Evolutionary conservation across 2,329 filamentous ascomycete species (phyloP).

Genomic region (Xylariaceae sp.): DNA sequence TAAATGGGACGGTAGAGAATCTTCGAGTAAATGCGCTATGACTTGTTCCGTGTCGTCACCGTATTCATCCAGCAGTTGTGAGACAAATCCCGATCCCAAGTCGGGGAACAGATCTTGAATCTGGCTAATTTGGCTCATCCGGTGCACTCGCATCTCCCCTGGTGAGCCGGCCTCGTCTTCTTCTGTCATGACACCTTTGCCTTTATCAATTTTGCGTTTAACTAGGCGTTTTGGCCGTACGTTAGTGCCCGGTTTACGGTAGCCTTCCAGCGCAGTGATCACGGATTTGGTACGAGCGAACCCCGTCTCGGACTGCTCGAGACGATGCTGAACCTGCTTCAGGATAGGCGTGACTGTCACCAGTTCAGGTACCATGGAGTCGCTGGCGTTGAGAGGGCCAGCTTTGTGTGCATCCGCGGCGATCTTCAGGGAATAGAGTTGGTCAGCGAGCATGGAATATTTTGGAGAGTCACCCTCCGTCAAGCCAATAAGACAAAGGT

Average conservation of each 20-base stretch:
- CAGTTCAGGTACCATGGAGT: conserved; percentile 75
- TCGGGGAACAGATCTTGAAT: conserved; percentile 93
- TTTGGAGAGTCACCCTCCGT: conserved; percentile 64
- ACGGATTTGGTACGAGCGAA: conserved; percentile 57
- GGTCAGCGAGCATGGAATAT: conserved; percentile 72
- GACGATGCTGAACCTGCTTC: conserved; percentile 53
- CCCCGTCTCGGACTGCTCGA: conserved; percentile 46
- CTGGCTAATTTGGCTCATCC: conserved; percentile 78
- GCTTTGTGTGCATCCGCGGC: conserved; percentile 61
- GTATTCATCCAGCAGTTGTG: conserved; percentile 76
- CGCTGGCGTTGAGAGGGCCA: conserved; percentile 53
- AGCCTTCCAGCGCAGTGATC: conserved; percentile 56
- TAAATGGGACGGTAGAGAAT: conserved; percentile 67
- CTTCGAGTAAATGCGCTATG: conserved; percentile 76
- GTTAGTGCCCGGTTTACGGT: conserved; percentile 53
- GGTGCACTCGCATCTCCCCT: conserved; percentile 66
- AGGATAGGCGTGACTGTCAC: conserved; percentile 77
- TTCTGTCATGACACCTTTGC: conserved; percentile 49
- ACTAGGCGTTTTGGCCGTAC: conserved; percentile 47
- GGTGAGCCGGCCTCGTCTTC: conserved; percentile 39
- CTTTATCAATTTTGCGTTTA: conserved; percentile 60
- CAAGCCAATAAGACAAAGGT: conserved; percentile 69
- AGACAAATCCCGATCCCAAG: conserved; percentile 76
- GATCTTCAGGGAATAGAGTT: conserved; percentile 74
- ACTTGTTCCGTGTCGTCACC: conserved; percentile 72